Evolutionary conservation across 176 grass and related monocot genomes (phyloP).

Genomic region (Calamus simplicifolius): DNA sequence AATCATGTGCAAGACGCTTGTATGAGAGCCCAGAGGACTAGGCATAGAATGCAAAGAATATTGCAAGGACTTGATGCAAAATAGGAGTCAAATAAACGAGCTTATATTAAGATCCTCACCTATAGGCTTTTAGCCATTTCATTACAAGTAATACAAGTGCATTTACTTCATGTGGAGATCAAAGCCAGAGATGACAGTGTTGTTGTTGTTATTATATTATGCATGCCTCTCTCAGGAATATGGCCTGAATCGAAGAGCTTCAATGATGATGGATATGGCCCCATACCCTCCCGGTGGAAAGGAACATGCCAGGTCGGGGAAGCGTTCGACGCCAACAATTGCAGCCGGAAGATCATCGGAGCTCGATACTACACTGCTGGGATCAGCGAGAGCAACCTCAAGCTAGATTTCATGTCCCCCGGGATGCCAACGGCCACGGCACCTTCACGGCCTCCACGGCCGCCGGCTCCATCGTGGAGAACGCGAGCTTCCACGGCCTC

Average conservation of each 20-base stretch:
- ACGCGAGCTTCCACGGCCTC: background rate
- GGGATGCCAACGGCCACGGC: constrained; percentile 4
- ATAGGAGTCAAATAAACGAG: too few species aligned
- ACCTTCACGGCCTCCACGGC: constrained; percentile 24
- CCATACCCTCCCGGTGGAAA: constrained; percentile 19
- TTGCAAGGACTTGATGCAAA: too few species aligned
- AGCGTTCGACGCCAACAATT: constrained; percentile 12
- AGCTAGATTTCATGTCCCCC: constrained; percentile 22
- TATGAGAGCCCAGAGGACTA: too few species aligned
- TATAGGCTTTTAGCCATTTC: too few species aligned
- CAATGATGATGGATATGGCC: constrained; percentile 2
- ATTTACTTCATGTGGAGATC: too few species aligned
- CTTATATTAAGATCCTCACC: too few species aligned
- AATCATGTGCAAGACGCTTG: too few species aligned
- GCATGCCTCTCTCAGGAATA: constrained; percentile 10
- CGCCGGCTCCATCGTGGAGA: background rate
- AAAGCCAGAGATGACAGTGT: too few species aligned
- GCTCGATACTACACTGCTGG: constrained; percentile 14
- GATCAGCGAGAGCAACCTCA: background rate
- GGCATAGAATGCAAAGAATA: too few species aligned
- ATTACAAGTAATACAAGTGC: too few species aligned
- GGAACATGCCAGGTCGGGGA: constrained; percentile 20
- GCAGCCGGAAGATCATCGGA: constrained; percentile 31
- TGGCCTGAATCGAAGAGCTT: constrained; percentile 34
- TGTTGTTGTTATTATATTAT: too few species aligned